A percentile compares a stretch with the other conserved stretches of the same genome.
Conservation (phyloP, 441 rosid genomes). For the Euphorbia celastroides region DNA sequence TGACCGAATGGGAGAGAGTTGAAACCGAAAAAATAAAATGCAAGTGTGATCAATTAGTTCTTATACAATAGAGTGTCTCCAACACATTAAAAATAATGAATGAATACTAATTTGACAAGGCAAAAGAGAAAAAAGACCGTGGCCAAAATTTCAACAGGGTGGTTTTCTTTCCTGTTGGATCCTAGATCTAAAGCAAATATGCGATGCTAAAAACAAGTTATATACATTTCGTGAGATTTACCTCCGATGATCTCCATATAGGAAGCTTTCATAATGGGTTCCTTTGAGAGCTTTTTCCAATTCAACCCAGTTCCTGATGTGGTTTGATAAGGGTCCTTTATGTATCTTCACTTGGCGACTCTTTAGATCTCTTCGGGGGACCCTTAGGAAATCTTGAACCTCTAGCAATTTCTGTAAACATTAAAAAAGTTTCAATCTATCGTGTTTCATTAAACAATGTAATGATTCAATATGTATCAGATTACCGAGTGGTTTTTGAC, state of each 20-base stretch:
- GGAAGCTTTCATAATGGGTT: slow-evolving; percentile 54
- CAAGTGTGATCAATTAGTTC: slow-evolving; percentile 12
- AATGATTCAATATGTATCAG: slow-evolving; percentile 3
- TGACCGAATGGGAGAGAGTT: too few relatives aligned
- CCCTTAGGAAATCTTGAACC: slow-evolving; percentile 75
- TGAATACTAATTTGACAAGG: slow-evolving; percentile 23
- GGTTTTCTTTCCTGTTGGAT: slow-evolving; percentile 21
- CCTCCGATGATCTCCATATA: slow-evolving; percentile 47
- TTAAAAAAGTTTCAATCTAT: neutral
- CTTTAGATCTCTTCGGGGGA: slow-evolving; percentile 50
- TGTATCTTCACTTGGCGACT: slow-evolving; percentile 97
- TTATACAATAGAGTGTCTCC: slow-evolving; percentile 20
- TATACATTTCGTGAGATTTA: slow-evolving; percentile 27
- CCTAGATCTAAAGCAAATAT: slow-evolving; percentile 16
- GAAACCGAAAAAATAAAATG: neutral
- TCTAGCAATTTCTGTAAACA: slow-evolving; percentile 61
- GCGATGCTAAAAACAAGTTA: slow-evolving; percentile 24
- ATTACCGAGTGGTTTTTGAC: slow-evolving; percentile 77
- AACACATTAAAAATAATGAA: slow-evolving; percentile 34
- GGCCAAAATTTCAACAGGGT: slow-evolving; percentile 43
- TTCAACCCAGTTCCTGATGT: slow-evolving; percentile 69
- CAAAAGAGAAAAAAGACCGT: slow-evolving; percentile 17
- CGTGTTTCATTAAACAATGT: neutral
- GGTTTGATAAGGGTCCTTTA: slow-evolving; percentile 59
- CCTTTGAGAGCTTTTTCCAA: slow-evolving; percentile 57